These are phyloP conservation scores for Myxozyma udenii DNA, from an alignment of 805 yeast species.

Conservation along the genomic window DNA sequence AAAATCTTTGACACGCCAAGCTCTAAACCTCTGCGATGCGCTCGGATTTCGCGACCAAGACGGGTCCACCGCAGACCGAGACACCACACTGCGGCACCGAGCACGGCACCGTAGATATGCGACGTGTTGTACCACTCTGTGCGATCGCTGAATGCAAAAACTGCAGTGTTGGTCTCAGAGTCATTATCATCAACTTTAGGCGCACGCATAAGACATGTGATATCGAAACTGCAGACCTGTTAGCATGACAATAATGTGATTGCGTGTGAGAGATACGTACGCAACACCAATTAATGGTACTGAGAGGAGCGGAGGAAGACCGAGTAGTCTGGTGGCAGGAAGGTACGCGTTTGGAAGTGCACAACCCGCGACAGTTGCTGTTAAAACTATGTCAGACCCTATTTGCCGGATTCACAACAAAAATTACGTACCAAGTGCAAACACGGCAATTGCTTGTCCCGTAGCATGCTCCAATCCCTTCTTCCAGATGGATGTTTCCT, in stretches of 20 bases:
- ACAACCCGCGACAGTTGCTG: constrained; percentile 17
- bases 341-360: constrained; percentile 15
- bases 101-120: constrained; percentile 21
- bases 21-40: constrained; percentile 12
- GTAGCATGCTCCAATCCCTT: constrained; percentile 12
- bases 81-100: constrained; percentile 20
- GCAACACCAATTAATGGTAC: constrained; percentile 15
- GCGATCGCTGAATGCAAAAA: background rate
- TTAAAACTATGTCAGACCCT: too few species aligned
- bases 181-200: background rate
- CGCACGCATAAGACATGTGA: background rate
- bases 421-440: constrained; percentile 11
- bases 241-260: background rate
- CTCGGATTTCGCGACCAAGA: constrained; percentile 10
- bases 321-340: constrained; percentile 12
- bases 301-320: constrained; percentile 20
- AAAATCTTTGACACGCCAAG: constrained; percentile 6
- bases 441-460: constrained; percentile 13
- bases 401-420: too few species aligned
- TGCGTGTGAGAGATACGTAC: constrained; percentile 4
- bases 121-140: constrained; percentile 1
- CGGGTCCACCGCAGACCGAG: constrained; percentile 18
- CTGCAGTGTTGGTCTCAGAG: background rate
- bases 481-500: background rate
- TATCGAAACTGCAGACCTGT: background rate